phyloP scores from a whole-genome alignment of 176 grass and related monocot genomes.

The Triticum turgidum region DNA sequence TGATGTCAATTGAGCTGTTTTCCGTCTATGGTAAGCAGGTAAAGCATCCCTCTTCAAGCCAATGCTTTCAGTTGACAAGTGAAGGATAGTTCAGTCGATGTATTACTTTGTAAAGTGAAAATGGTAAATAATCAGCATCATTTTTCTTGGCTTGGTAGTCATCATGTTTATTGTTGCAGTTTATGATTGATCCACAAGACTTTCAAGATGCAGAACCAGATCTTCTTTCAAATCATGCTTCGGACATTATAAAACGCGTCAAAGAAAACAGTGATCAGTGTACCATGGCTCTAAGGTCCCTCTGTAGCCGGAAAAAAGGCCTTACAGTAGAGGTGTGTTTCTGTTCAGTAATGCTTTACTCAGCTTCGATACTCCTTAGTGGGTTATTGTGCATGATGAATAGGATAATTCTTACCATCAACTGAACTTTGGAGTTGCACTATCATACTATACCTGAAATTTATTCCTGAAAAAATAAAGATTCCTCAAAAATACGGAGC shows the following conservation, averaged over 20 bases:
- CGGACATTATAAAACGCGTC: constrained; percentile 67
- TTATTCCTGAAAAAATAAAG: background rate
- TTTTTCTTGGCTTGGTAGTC: constrained; percentile 20
- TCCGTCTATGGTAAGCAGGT: constrained; percentile 88
- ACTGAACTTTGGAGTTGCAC: background rate
- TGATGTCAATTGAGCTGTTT: constrained; percentile 75
- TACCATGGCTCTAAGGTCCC: constrained; percentile 57
- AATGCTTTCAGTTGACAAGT: background rate
- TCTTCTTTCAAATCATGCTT: constrained; percentile 75
- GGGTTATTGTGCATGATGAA: background rate
- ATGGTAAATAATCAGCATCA: background rate
- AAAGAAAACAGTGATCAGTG: constrained; percentile 53
- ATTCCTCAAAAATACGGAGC: background rate
- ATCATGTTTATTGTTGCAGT: constrained; percentile 42
- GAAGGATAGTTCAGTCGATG: background rate
- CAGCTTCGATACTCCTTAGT: background rate
- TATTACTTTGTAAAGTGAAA: constrained; percentile 7
- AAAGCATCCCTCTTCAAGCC: constrained; percentile 16
- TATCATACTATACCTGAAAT: background rate
- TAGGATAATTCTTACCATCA: background rate
- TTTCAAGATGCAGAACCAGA: constrained; percentile 94
- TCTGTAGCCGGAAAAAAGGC: constrained; percentile 87
- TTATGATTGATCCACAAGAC: constrained; percentile 70
- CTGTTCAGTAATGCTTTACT: constrained; percentile 7
- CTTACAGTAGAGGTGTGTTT: constrained; percentile 72